These are phyloP conservation scores for Nadsonia starkeyi-henricii DNA, from an alignment of 1,139 yeast genomes.

Conservation along the genomic window DNA sequence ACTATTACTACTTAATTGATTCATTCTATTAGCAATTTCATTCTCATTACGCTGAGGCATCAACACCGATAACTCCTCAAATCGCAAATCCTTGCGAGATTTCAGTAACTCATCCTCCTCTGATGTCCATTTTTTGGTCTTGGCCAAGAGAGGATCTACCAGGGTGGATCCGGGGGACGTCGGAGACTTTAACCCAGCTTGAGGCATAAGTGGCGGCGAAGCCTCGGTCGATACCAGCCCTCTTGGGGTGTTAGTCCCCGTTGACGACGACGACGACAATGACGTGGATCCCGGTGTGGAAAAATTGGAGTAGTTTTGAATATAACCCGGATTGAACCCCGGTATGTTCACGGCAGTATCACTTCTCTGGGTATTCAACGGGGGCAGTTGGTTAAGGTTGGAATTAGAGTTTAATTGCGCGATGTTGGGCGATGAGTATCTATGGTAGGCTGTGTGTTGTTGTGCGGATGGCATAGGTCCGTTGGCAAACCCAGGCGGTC, in stretches of 20 bases:
- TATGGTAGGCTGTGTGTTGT: too few relatives aligned
- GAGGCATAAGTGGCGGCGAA: slow-evolving; percentile 3
- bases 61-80: slow-evolving; percentile 36
- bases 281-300: too few relatives aligned
- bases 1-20: not conserved
- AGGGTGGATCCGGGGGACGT: slow-evolving; percentile 1
- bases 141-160: slow-evolving; percentile 4
- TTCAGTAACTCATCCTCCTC: slow-evolving; percentile 65
- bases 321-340: not conserved
- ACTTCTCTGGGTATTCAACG: too few relatives aligned
- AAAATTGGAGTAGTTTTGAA: not conserved
- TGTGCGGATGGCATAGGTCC: too few relatives aligned
- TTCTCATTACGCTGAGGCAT: not conserved
- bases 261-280: slow-evolving; percentile 5
- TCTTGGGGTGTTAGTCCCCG: slow-evolving; percentile 1
- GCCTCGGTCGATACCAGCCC: not conserved
- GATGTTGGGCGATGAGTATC: too few relatives aligned
- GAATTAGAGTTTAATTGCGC: too few relatives aligned
- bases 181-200: slow-evolving; percentile 2
- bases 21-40: not conserved
- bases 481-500: too few relatives aligned
- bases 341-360: too few relatives aligned
- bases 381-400: too few relatives aligned
- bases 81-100: slow-evolving; percentile 47
- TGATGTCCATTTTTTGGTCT: slow-evolving; percentile 25